Base-by-base conservation (phyloP, 192 early-diverging fungal genomes). In the Podila epigama region DNA sequence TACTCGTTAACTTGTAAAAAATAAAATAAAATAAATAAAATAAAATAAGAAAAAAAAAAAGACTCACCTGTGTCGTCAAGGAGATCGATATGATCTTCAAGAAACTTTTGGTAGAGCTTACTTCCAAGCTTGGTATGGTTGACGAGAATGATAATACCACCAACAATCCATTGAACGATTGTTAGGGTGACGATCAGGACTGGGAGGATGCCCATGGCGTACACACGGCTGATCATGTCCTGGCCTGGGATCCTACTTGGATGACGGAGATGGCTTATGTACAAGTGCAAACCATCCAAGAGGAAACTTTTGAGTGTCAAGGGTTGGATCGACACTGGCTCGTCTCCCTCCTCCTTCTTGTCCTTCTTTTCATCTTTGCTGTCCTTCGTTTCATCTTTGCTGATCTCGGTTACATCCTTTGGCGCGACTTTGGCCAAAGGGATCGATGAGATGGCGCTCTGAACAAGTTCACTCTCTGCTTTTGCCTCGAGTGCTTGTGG, bases 41-140 rank as follows among this genome's bases (percentile, higher is more conserved):
- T 2, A 6, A 48, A 20, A 15, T 53, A 4, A 16, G 12, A 61
- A 40, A 54, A 41, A 13, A 8, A 39, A 5, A 20, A 35, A 12
- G 22, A 67, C 53, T 15, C 63, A 75, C 72, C 73, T 53, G 60
- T 59, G 27, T 77, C 73, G 33, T 77, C 73, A 52, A 77, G 60
- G 12, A 77, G 60, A 0, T 60, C 56, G 31, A 77, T 68, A 42
- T 77, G 66, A 25, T 68, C 57, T 8, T 64, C 20, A 22, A 77
- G 68, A 58, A 77, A 68, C 15, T 18, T 31, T 5, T 15, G 28
- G 33, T 77, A 77, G 8, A 52, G 32, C 9, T 36, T 20, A 7
- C 50, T 44, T 0, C 73, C 73, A 12, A 63, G n/a, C 35, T 22
- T 18, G 0, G 73, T 68, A 27, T 68, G n/a, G 6, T 52, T 77